These are phyloP conservation scores for Cardamine resedifolia DNA, from an alignment of 345 rosid genomes.

Conservation along the genomic window DNA sequence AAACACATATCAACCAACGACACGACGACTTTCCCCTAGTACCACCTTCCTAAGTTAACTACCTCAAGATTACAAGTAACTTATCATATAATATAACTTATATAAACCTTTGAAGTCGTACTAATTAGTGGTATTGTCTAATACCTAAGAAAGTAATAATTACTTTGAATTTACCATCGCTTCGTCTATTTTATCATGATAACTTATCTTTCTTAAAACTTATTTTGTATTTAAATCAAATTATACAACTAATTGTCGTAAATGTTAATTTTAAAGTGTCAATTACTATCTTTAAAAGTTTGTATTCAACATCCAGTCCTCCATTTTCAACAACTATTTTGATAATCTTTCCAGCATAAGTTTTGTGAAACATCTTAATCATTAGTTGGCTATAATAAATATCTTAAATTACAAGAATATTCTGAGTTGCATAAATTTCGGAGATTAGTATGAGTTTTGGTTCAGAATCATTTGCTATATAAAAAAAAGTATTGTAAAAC, in stretches of 20 bases:
- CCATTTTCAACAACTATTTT: too few species aligned
- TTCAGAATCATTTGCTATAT: neutral
- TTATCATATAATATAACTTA: neutral
- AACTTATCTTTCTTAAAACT: too few species aligned
- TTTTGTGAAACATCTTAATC: neutral
- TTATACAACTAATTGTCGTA: too few species aligned
- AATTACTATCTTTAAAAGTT: too few species aligned
- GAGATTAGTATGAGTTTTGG: neutral
- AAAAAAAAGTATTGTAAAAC: neutral
- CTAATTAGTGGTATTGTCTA: neutral
- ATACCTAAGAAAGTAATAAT: neutral
- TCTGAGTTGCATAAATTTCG: neutral
- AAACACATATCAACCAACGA: conserved; percentile 26
- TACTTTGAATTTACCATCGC: neutral
- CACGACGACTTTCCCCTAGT: conserved; percentile 27
- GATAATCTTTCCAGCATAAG: neutral
- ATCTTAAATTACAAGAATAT: neutral
- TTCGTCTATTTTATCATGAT: too few species aligned
- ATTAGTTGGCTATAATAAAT: neutral
- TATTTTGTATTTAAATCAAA: too few species aligned
- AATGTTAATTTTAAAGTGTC: too few species aligned
- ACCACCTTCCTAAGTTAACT: conserved; percentile 21
- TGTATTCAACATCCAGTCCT: too few species aligned
- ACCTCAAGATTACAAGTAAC: conserved; percentile 8
- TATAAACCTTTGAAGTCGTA: neutral